Evolutionary conservation across 352 stramenopile genomes (phyloP), one percentile per base, ranked within the genome.

Genomic region (Phytophthora citricola): DNA sequence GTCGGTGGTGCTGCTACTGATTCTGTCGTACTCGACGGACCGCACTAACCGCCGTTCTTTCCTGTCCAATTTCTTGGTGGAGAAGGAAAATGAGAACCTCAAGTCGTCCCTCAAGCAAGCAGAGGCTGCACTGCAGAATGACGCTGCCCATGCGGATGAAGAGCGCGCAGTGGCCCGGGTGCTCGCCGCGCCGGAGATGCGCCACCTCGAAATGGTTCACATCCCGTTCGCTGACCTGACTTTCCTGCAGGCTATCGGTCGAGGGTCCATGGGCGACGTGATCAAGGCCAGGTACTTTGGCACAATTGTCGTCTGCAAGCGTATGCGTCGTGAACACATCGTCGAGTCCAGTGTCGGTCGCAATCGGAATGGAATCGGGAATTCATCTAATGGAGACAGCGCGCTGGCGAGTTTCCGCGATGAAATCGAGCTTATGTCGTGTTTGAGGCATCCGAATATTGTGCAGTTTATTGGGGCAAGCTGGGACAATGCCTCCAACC

Each of bases 381-480:
- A 71, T 27, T 52, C 44, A 17, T 77, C 26, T 11, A 61, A 69
- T 39, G 66, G 58, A 8, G 71, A 68, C 29, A 65, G 74, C 15
- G 74, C 87, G 15, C 79, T 96, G 46, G 76, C 79, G 43, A 89
- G 75, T 55, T 96, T 96, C 53, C 85, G 89, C 8, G 87, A 94
- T 58, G 89, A 96, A 47, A 91, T 96, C 48, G 82, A 91, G 58
- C 77, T 96, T 31, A 94, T 96, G 87, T 88, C 87, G 24, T 90
- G 83, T 51, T 68, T 96, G 45, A 77, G 89, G 5, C 89, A 96
- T 57, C 89, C 89, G 32, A 96, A 96, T 53, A 93, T 96, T 55
- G 89, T 96, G 11, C 89, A 96, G 63, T 94, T 96, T 44, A 96
- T 96, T 34, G 89, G 89, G 32, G 89, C 89, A 29, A 95, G 83